Percentiles rank a stretch among this genome's conserved stretches.
Conservation (phyloP, 108 stramenopile genomes). For the Heterococcus sp. region DNA sequence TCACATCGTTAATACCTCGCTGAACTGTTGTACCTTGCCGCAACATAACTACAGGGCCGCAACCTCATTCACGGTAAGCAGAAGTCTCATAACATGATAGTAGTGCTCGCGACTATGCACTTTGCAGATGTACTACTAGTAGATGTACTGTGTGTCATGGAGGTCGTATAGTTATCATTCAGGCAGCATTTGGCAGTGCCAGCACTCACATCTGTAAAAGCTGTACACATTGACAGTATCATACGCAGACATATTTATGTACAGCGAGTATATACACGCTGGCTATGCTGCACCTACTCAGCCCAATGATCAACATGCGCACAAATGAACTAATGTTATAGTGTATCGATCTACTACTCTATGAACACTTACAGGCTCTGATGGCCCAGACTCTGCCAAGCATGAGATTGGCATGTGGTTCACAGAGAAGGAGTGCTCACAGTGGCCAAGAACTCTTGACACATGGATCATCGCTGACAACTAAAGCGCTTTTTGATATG, state of each 20-base stretch:
- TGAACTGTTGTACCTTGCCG: no score
- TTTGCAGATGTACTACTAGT: background rate
- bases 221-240: background rate
- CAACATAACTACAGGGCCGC: slow-evolving; percentile 20
- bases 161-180: background rate
- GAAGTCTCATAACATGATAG: background rate
- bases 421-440: background rate
- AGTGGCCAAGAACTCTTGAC: background rate
- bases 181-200: background rate
- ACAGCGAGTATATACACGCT: background rate
- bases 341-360: background rate
- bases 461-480: background rate
- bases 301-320: background rate
- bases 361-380: slow-evolving; percentile 56
- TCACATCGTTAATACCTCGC: no score
- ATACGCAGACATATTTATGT: background rate
- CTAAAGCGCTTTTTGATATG: no score
- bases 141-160: background rate
- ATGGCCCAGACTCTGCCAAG: slow-evolving; percentile 86
- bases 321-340: background rate
- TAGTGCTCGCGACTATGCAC: background rate
- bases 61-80: slow-evolving; percentile 30
- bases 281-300: background rate
- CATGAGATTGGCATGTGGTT: slow-evolving; percentile 69
- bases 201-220: background rate